phyloP scores from a whole-genome alignment of 495 filamentous ascomycete species.

The Penicillium egyptiacum region DNA sequence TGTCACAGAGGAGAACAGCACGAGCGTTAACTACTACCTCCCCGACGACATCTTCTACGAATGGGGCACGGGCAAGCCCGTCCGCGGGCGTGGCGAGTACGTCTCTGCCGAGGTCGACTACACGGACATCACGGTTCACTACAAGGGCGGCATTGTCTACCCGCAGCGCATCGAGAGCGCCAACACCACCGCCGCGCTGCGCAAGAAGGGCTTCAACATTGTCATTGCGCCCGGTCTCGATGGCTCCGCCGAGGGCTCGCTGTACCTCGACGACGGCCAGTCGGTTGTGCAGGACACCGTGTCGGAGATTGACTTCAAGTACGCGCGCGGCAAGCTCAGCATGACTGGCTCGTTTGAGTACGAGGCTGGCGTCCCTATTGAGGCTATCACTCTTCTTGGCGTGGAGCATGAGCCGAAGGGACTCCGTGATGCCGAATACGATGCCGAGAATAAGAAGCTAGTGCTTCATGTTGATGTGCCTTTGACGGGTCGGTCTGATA shows the following conservation, averaged over 20 bases:
- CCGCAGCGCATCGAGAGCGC: conserved; percentile 61
- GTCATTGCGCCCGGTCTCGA: conserved; percentile 60
- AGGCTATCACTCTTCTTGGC: conserved; percentile 43
- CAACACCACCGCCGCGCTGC: conserved; percentile 68
- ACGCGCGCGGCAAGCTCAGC: conserved; percentile 46
- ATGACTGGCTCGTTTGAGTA: conserved; percentile 57
- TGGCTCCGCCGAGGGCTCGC: conserved; percentile 47
- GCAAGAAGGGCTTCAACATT: conserved; percentile 67
- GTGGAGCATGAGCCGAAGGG: conserved; percentile 14
- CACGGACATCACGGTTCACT: conserved; percentile 71
- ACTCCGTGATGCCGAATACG: conserved; percentile 14
- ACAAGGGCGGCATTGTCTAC: conserved; percentile 68
- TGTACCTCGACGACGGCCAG: conserved; percentile 65
- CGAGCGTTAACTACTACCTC: conserved; percentile 69
- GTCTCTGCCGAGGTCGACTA: conserved; percentile 55
- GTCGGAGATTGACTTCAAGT: conserved; percentile 55
- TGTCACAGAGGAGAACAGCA: conserved; percentile 63
- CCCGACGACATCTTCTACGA: conserved; percentile 78
- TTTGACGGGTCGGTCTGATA: conserved; percentile 2
- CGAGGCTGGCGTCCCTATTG: conserved; percentile 48
- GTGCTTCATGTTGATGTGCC: conserved; percentile 24
- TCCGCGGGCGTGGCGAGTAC: conserved; percentile 56
- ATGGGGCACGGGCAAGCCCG: conserved; percentile 60
- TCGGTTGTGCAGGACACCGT: conserved; percentile 51
- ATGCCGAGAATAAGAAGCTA: conserved; percentile 20